Percentiles rank a stretch among this genome's conserved stretches.
These are phyloP conservation scores for Dactylellina cionopaga DNA, from an alignment of 2,329 filamentous ascomycete genomes.

Conservation along the genomic window DNA sequence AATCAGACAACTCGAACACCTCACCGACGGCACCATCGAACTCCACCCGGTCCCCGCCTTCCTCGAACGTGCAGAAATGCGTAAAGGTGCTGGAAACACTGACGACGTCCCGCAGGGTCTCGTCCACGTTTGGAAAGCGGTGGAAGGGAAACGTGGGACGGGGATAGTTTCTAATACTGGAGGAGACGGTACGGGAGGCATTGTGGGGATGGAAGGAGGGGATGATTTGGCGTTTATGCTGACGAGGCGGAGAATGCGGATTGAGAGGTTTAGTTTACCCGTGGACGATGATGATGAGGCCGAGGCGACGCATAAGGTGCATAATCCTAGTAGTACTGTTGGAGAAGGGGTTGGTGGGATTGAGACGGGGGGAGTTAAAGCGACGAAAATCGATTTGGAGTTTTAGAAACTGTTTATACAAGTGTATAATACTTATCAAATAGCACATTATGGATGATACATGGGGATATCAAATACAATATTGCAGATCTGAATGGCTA, in stretches of 20 bases:
- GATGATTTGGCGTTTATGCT: constrained; percentile 92
- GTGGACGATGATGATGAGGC: constrained; percentile 78
- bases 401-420: constrained; percentile 66
- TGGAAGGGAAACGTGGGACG: constrained; percentile 67
- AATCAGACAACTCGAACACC: constrained; percentile 83
- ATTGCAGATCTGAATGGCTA: not conserved
- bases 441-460: too few species aligned
- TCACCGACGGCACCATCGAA: constrained; percentile 87
- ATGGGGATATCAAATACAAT: too few species aligned
- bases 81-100: constrained; percentile 64
- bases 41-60: constrained; percentile 72
- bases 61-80: constrained; percentile 67
- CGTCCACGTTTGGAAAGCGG: constrained; percentile 81
- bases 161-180: constrained; percentile 21
- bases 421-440: not conserved
- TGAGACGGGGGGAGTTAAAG: constrained; percentile 60
- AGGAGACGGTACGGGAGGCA: constrained; percentile 79
- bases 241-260: constrained; percentile 82
- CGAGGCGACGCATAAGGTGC: constrained; percentile 60
- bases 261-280: constrained; percentile 88
- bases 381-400: constrained; percentile 76
- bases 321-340: constrained; percentile 66
- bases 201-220: constrained; percentile 74
- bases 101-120: constrained; percentile 83
- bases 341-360: constrained; percentile 60